These are phyloP conservation scores for Xylaria sp. DNA, from an alignment of 495 filamentous ascomycete genomes.

Conservation along the genomic window DNA sequence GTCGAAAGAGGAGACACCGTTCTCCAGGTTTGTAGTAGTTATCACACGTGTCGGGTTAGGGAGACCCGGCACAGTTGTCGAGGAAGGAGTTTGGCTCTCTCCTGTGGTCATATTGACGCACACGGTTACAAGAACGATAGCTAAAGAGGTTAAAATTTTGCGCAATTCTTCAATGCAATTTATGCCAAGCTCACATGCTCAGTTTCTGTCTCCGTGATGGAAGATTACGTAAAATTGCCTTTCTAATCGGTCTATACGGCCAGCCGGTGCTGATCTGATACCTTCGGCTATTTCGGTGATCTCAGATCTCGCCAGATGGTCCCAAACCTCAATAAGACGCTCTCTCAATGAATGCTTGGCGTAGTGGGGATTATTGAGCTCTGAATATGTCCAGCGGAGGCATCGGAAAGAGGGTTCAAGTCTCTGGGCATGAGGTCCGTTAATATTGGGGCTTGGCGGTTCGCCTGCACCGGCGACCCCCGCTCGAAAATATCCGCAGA, in stretches of 20 bases:
- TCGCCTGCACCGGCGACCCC: neutral
- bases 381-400: neutral
- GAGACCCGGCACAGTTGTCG: neutral
- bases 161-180: neutral
- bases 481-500: neutral
- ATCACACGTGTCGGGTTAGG: constrained; percentile 21
- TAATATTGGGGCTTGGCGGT: neutral
- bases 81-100: neutral
- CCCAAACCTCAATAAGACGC: too few species aligned
- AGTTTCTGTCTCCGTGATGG: too few species aligned
- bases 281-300: too few species aligned
- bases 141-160: neutral
- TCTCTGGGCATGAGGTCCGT: neutral
- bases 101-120: neutral
- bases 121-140: neutral
- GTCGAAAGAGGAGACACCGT: constrained; percentile 12
- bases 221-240: too few species aligned
- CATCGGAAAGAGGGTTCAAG: neutral
- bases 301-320: too few species aligned
- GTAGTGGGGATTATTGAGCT: neutral
- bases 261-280: too few species aligned
- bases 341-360: too few species aligned
- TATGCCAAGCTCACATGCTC: neutral
- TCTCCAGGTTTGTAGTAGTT: constrained; percentile 15
- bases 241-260: too few species aligned